Conservation (phyloP, 2,329 filamentous ascomycete genomes). For the Rhynchosporium graminicola region DNA sequence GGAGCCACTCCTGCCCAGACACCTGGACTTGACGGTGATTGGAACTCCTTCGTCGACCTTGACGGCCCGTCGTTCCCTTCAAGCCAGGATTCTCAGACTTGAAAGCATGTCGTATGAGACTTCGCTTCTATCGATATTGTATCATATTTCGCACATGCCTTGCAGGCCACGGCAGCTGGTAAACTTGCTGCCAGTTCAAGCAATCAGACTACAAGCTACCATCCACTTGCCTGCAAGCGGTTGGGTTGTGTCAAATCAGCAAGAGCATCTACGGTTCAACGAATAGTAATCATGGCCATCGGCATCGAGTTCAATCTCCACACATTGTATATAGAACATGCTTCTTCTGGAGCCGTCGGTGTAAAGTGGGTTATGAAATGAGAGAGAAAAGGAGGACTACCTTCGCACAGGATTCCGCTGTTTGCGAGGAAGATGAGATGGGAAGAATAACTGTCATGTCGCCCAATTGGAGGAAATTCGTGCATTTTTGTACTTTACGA, state of each 20-base stretch:
- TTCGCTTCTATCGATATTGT: background rate
- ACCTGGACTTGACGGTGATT: slow-evolving; percentile 22
- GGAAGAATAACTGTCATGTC: background rate
- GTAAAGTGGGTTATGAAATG: background rate
- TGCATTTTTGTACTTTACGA: background rate
- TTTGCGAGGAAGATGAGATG: no score
- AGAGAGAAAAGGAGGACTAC: no score
- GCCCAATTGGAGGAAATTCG: background rate
- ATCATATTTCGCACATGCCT: slow-evolving; percentile 4
- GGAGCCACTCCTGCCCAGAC: slow-evolving; percentile 18
- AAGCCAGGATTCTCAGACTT: slow-evolving; percentile 20
- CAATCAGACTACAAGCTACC: background rate
- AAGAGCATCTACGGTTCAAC: no score
- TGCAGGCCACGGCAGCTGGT: background rate
- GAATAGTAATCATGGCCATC: background rate
- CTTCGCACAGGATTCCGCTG: no score
- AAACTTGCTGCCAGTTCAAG: background rate
- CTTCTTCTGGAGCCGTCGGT: background rate
- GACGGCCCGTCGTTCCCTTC: slow-evolving; percentile 17
- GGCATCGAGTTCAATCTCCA: background rate
- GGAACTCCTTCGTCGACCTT: slow-evolving; percentile 25
- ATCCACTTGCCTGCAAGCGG: no score
- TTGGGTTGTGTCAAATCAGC: no score
- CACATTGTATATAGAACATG: background rate
- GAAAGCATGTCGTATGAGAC: background rate